Conservation (phyloP, 495 filamentous ascomycete genomes). For the Stereocaulon alpinum region DNA sequence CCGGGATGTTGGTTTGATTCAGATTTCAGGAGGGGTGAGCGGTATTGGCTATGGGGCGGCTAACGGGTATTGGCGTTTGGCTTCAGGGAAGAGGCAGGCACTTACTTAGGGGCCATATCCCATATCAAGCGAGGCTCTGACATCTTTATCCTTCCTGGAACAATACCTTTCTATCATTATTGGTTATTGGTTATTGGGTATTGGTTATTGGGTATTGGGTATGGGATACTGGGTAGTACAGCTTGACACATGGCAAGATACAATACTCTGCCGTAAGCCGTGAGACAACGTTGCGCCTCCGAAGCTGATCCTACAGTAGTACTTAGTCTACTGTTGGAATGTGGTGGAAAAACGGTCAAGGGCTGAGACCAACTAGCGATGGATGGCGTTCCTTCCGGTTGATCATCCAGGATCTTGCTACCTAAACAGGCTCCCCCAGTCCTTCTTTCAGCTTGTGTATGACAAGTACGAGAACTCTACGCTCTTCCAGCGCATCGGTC, state of each 20-base stretch:
- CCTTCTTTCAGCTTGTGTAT: background rate
- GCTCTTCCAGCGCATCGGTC: background rate
- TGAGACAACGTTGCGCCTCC: slow-evolving; percentile 5
- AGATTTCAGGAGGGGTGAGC: slow-evolving; percentile 10
- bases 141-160: background rate
- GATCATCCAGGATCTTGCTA: background rate
- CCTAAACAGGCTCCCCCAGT: background rate
- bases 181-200: background rate
- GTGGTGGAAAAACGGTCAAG: background rate
- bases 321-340: background rate
- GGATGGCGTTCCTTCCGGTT: background rate
- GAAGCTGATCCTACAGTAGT: background rate
- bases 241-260: background rate
- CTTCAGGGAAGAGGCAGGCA: too few relatives aligned
- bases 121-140: background rate
- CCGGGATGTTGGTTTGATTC: slow-evolving; percentile 8
- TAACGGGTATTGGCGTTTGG: slow-evolving; percentile 1
- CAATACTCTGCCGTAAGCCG: background rate
- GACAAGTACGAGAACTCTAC: slow-evolving; percentile 1
- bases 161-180: background rate
- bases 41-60: slow-evolving; percentile 8
- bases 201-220: too few relatives aligned
- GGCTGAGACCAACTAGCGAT: background rate
- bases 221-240: too few relatives aligned
- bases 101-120: too few relatives aligned